phyloP scores from a whole-genome alignment of 2,329 filamentous ascomycete species.

The Pseudogymnoascus sp. region DNA sequence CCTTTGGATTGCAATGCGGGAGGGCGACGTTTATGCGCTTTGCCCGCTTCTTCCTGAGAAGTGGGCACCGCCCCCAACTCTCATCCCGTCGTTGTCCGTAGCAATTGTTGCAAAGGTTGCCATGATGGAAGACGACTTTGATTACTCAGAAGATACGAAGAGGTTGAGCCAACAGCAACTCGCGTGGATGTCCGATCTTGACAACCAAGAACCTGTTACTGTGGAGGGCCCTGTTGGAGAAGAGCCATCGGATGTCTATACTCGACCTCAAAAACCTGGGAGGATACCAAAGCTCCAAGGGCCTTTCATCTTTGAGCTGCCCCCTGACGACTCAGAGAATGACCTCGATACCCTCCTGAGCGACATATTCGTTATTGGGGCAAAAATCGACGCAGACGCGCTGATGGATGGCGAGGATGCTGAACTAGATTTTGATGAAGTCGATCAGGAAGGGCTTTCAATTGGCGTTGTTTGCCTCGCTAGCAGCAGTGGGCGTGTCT shows the following conservation, averaged over 20 bases:
- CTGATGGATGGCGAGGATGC: conserved; percentile 59
- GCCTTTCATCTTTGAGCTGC: conserved; percentile 50
- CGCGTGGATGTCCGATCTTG: conserved; percentile 60
- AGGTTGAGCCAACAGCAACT: conserved; percentile 57
- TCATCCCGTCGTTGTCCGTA: conserved; percentile 75
- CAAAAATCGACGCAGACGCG: conserved; percentile 53
- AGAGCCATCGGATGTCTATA: conserved; percentile 47
- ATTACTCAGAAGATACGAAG: conserved; percentile 45
- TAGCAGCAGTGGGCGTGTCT: conserved; percentile 53
- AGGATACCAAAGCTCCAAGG: conserved; percentile 54
- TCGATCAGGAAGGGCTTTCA: conserved; percentile 53
- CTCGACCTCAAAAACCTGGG: conserved; percentile 50
- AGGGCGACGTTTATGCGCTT: conserved; percentile 87
- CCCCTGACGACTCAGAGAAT: conserved; percentile 43
- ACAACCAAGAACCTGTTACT: conserved; percentile 53
- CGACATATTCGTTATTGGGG: conserved; percentile 56
- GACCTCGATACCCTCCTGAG: conserved; percentile 50
- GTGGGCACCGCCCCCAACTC: conserved; percentile 70
- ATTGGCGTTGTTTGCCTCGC: conserved; percentile 53
- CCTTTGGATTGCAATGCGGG: conserved; percentile 90
- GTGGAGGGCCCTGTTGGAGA: conserved; percentile 45
- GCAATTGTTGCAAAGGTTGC: conserved; percentile 71
- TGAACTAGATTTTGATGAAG: conserved; percentile 50
- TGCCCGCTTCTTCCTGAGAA: conserved; percentile 82
- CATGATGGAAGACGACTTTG: conserved; percentile 52